Conservation (phyloP, 106 monocot genomes). For the Dendrobium catenatum region DNA sequence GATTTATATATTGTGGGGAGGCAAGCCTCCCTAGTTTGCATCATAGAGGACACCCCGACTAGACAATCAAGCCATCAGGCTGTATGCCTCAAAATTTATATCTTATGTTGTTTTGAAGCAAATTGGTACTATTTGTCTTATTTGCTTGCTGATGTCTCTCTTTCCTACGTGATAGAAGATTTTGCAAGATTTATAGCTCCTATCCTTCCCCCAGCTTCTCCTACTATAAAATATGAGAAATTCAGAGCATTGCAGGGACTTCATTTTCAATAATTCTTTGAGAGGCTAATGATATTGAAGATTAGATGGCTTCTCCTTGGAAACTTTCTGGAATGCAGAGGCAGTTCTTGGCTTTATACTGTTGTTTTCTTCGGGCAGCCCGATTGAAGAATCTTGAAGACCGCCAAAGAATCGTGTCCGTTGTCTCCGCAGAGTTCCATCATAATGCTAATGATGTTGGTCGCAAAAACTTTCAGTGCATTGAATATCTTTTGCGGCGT, state of each 20-base stretch:
- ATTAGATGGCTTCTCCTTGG: constrained; percentile 36
- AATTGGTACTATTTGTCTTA: background rate
- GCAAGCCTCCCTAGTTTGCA: no score
- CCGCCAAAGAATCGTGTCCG: constrained; percentile 47
- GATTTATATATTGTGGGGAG: no score
- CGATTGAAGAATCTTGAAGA: constrained; percentile 58
- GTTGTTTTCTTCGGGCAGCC: constrained; percentile 76
- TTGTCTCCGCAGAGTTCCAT: constrained; percentile 78
- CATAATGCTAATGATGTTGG: constrained; percentile 54
- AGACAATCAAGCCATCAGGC: no score
- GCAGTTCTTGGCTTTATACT: constrained; percentile 71
- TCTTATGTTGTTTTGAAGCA: background rate
- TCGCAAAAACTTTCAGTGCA: constrained; percentile 69
- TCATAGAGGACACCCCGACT: no score
- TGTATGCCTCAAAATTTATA: no score
- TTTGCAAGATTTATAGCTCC: no score
- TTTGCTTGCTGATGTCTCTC: background rate
- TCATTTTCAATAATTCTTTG: background rate
- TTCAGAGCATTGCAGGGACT: background rate
- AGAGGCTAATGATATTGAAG: background rate
- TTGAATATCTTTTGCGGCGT: constrained; percentile 72
- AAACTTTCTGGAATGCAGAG: constrained; percentile 82
- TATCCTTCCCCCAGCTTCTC: background rate
- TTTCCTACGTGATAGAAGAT: background rate
- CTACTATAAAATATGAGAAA: background rate